Evolutionary conservation across 2,329 filamentous ascomycete genomes (phyloP).

Genomic region (Clonostachys byssicola): DNA sequence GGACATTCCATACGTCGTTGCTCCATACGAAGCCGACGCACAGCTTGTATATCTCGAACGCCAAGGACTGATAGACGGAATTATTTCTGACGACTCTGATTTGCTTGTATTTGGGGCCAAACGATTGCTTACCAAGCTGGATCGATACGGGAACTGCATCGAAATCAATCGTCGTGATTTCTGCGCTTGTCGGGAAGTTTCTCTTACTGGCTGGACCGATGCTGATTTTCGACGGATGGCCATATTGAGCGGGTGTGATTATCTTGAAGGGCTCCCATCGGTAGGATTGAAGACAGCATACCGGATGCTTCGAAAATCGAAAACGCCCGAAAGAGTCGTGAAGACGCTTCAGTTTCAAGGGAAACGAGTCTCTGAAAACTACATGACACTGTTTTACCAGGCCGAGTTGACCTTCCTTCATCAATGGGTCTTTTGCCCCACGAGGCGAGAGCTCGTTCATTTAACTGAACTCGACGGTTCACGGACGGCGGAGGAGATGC

Average conservation of each 20-base stretch:
- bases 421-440: constrained; percentile 89
- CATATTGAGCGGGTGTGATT: constrained; percentile 94
- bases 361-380: constrained; percentile 78
- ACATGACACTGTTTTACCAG: constrained; percentile 75
- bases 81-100: constrained; percentile 95
- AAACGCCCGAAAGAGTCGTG: constrained; percentile 77
- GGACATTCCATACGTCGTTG: constrained; percentile 82
- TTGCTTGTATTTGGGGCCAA: constrained; percentile 92
- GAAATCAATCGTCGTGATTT: constrained; percentile 91
- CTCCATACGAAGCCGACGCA: constrained; percentile 96
- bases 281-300: constrained; percentile 94
- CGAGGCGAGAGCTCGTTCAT: constrained; percentile 65
- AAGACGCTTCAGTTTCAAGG: constrained; percentile 85
- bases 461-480: constrained; percentile 63
- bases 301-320: constrained; percentile 84
- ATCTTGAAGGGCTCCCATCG: constrained; percentile 78
- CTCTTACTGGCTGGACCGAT: constrained; percentile 87
- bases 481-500: constrained; percentile 64
- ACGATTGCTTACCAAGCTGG: constrained; percentile 86
- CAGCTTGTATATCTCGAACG: constrained; percentile 92
- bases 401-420: constrained; percentile 92
- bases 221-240: constrained; percentile 91
- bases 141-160: constrained; percentile 88
- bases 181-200: constrained; percentile 81
- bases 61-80: constrained; percentile 77